Evolutionary conservation across 2,329 filamentous ascomycete species (phyloP), one percentile per base, ranked within the genome.

Genomic region (Cryphonectria carpinicola): DNA sequence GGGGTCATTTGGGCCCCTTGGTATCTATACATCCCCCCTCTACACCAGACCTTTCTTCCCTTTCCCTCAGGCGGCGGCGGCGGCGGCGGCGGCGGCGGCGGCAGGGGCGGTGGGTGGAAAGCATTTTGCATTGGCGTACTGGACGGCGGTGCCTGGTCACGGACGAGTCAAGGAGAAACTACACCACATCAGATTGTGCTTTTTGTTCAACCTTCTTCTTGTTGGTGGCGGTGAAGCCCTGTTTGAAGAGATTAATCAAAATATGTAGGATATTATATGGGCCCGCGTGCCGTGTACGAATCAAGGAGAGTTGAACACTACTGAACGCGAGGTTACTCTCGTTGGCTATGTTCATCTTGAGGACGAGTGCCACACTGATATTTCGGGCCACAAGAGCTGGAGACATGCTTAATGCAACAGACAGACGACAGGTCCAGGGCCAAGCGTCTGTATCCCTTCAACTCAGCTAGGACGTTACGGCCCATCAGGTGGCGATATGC

Each of bases 121-220:
- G 65, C 69, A 70, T 70, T 54, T 54, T 67, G 56, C 58, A 70
- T n/a, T 46, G 69, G 69, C 67, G 69, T 70, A 70, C 65, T 63
- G 69, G 60, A 68, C 25, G 60, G 58, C 37, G 56, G 41, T 41
- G 11, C 32, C 39, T 58, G 41, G 39, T 25, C 28, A 54, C n/a
- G 17, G 17, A 60, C 28, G 65, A 54, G 46, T 22, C 17, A 14
- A 65, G 43, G 28, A 32, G 41, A 28, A 22, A 28, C 22, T 17
- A 19, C 41, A 35, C n/a, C 41, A 43, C 19, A 32, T 43, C 41
- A 49, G 63, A 43, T 65, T 39, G 19, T 56, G 32, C 35, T 58
- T 68, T 19, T 70, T 39, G 64, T 68, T 19, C 43, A 41, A 41
- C 25, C 4, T 58, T 19, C 13, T 58, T 58, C 4, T 58, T 19